These are phyloP conservation scores for Penicillium arizonense DNA, from an alignment of 495 filamentous ascomycete genomes.

Conservation along the genomic window DNA sequence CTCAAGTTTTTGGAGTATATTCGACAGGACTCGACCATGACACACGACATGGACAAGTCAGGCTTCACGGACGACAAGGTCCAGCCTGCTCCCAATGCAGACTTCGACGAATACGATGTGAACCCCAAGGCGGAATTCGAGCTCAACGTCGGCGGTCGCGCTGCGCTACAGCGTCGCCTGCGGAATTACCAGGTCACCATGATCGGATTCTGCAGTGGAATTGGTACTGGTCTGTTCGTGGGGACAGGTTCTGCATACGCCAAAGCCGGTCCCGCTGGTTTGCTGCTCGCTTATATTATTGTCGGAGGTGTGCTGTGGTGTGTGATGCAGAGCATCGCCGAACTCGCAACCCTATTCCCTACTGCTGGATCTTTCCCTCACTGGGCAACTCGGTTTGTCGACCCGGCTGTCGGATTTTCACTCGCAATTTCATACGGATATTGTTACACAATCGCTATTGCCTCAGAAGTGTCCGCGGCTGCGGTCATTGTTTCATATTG, in stretches of 20 bases:
- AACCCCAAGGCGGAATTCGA: slow-evolving; percentile 28
- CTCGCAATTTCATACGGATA: slow-evolving; percentile 56
- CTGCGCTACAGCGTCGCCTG: slow-evolving; percentile 34
- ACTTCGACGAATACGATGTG: slow-evolving; percentile 19
- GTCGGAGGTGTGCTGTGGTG: slow-evolving; percentile 63
- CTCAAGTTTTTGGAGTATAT: background rate
- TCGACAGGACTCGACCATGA: background rate
- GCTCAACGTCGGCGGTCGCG: slow-evolving; percentile 38
- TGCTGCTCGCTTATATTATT: slow-evolving; percentile 68
- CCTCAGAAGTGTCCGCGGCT: slow-evolving; percentile 69
- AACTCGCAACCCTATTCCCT: slow-evolving; percentile 73
- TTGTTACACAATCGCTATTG: slow-evolving; percentile 58
- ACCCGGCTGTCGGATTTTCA: slow-evolving; percentile 69
- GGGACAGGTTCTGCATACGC: slow-evolving; percentile 68
- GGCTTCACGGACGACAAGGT: slow-evolving; percentile 12
- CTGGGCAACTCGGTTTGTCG: slow-evolving; percentile 70
- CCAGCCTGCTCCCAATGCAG: slow-evolving; percentile 12
- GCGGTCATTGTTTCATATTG: slow-evolving; percentile 75
- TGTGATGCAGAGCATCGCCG: slow-evolving; percentile 58
- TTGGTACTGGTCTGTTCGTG: slow-evolving; percentile 76
- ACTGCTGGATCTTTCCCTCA: slow-evolving; percentile 71
- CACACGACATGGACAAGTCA: slow-evolving; percentile 13
- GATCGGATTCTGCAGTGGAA: slow-evolving; percentile 41
- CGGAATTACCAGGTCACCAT: slow-evolving; percentile 40
- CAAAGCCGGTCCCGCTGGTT: slow-evolving; percentile 63